Conservation (phyloP, 2,329 filamentous ascomycete species). For the Fonsecaea pugnacius region DNA sequence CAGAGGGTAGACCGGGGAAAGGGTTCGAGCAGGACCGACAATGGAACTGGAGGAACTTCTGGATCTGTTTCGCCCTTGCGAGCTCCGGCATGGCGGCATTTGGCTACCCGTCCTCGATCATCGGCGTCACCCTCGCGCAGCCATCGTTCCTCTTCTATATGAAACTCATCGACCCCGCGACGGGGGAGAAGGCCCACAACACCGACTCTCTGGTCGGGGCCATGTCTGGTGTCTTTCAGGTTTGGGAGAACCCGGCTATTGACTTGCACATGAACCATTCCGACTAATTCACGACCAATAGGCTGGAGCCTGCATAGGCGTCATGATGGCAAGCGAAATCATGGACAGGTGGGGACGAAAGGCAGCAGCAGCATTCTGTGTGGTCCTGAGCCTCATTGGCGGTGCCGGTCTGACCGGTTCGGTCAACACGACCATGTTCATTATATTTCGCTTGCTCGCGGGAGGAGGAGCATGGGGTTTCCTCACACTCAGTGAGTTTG, state of each 20-base stretch:
- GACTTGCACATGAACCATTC: too few relatives aligned
- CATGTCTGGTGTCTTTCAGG: conserved; percentile 12
- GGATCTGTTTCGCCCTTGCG: conserved; percentile 1
- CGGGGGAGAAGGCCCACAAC: neutral
- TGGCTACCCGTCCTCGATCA: conserved; percentile 24
- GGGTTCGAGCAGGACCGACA: neutral
- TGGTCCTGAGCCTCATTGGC: neutral
- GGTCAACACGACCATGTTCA: conserved; percentile 9
- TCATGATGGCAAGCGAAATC: conserved; percentile 1
- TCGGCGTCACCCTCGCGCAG: conserved; percentile 40
- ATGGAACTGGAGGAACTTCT: conserved; percentile 3
- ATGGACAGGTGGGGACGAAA: conserved; percentile 40
- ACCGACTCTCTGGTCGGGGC: conserved; percentile 6
- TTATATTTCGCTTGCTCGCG: conserved; percentile 39
- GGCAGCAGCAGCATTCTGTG: conserved; percentile 5
- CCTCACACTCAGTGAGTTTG: conserved; percentile 5
- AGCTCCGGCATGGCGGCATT: neutral
- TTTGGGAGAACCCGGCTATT: neutral
- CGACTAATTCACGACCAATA: neutral
- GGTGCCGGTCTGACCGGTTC: neutral
- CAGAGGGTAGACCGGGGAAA: neutral
- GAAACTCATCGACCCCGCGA: neutral
- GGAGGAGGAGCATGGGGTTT: conserved; percentile 6
- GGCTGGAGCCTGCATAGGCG: conserved; percentile 5
- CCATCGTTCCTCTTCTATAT: conserved; percentile 48